Conservation (phyloP, 1,139 yeast species). For the Lodderomyces metapsilosis region DNA sequence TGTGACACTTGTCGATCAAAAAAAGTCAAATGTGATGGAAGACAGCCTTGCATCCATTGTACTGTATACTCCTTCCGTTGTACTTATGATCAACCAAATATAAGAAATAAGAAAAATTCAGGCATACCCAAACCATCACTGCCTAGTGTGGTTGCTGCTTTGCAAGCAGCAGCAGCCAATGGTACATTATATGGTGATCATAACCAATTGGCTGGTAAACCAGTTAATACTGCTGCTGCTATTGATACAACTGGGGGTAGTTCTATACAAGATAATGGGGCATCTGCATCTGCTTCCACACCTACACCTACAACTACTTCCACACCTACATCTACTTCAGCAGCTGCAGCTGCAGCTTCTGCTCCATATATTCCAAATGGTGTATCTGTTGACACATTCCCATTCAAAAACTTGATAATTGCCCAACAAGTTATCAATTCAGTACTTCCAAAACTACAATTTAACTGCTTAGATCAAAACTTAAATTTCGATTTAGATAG, state of each 20-base stretch:
- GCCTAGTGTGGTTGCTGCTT: slow-evolving; percentile 16
- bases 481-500: slow-evolving; percentile 33
- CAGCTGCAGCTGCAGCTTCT: slow-evolving; percentile 9
- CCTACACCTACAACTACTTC: no score
- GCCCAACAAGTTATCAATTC: slow-evolving; percentile 36
- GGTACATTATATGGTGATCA: slow-evolving; percentile 1
- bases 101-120: slow-evolving; percentile 46
- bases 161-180: slow-evolving; percentile 15
- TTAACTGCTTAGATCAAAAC: slow-evolving; percentile 35
- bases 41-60: slow-evolving; percentile 84
- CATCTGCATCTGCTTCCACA: no score
- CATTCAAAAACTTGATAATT: slow-evolving; percentile 19
- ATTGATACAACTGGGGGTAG: slow-evolving; percentile 16
- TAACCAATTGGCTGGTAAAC: neutral
- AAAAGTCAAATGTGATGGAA: slow-evolving; percentile 87
- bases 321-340: slow-evolving; percentile 2
- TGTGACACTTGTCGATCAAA: slow-evolving; percentile 78
- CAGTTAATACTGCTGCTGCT: slow-evolving; percentile 15
- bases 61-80: slow-evolving; percentile 82
- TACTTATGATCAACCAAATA: slow-evolving; percentile 71
- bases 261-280: no score
- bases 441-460: slow-evolving; percentile 49
- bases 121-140: slow-evolving; percentile 33
- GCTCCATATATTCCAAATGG: slow-evolving; percentile 7
- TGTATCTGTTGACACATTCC: slow-evolving; percentile 9